phyloP scores from a whole-genome alignment of 2,329 filamentous ascomycete species.

The Orbilia javanica region DNA sequence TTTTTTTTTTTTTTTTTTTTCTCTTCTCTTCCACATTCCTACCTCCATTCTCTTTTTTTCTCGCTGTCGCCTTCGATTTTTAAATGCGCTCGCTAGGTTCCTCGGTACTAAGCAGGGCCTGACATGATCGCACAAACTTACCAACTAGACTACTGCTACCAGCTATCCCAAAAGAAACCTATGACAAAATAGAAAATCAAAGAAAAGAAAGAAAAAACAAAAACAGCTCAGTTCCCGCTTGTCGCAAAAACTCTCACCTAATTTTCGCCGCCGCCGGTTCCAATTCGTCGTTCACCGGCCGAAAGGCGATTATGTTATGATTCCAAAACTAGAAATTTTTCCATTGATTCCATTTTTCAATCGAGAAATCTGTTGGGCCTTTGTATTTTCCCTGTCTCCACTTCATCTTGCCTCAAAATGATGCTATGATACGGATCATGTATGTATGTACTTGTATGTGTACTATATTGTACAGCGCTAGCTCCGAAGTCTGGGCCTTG shows the following conservation, averaged over 20 bases:
- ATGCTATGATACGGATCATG: too few species aligned
- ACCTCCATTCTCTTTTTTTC: slow-evolving; percentile 19
- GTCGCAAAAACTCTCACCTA: slow-evolving; percentile 48
- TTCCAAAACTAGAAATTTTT: background rate
- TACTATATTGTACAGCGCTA: slow-evolving; percentile 6
- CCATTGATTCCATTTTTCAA: too few species aligned
- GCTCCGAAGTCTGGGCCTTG: slow-evolving; percentile 16
- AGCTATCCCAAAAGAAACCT: background rate
- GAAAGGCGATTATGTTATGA: slow-evolving; percentile 29
- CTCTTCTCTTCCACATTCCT: slow-evolving; percentile 23
- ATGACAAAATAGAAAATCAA: slow-evolving; percentile 29
- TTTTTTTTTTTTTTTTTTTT: slow-evolving; percentile 11
- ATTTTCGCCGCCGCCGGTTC: slow-evolving; percentile 20
- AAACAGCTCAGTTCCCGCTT: slow-evolving; percentile 31
- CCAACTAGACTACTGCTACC: background rate
- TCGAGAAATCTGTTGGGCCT: background rate
- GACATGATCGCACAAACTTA: slow-evolving; percentile 34
- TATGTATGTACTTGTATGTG: background rate
- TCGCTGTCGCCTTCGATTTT: slow-evolving; percentile 55
- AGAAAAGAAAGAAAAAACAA: slow-evolving; percentile 36
- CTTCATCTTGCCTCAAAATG: too few species aligned
- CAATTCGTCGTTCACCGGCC: slow-evolving; percentile 31
- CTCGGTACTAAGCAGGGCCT: slow-evolving; percentile 31
- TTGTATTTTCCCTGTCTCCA: slow-evolving; percentile 28
- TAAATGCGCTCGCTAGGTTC: slow-evolving; percentile 40